phyloP scores from a whole-genome alignment of 176 grass and related monocot genomes.

The Paspalum notatum region DNA sequence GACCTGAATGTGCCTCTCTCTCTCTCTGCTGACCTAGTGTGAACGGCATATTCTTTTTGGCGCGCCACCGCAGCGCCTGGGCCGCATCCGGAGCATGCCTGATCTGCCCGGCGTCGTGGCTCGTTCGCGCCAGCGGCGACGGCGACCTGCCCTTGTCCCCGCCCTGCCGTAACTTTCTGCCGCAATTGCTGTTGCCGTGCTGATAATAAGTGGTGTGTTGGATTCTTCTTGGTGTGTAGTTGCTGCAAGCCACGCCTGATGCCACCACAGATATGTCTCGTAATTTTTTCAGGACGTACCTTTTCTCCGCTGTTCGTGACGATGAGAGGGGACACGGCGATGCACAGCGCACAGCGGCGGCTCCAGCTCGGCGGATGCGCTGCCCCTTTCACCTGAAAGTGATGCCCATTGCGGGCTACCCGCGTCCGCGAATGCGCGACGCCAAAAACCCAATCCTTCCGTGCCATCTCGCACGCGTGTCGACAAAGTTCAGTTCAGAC shows the following conservation, averaged over 20 bases:
- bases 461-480: neutral
- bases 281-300: too few relatives aligned
- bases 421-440: neutral
- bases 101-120: slow-evolving; percentile 5
- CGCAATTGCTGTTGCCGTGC: neutral
- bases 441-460: neutral
- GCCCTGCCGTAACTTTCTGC: slow-evolving; percentile 31
- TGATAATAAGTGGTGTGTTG: neutral
- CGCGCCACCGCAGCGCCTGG: neutral
- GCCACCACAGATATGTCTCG: too few relatives aligned
- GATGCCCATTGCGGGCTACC: slow-evolving; percentile 20
- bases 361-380: slow-evolving; percentile 1
- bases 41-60: slow-evolving; percentile 34
- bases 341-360: neutral
- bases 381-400: slow-evolving; percentile 9
- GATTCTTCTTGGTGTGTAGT: slow-evolving; percentile 6
- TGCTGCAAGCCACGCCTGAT: slow-evolving; percentile 12
- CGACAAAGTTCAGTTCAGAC: slow-evolving; percentile 11
- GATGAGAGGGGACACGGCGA: neutral
- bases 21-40: slow-evolving; percentile 33
- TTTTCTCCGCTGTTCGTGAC: neutral
- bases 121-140: neutral
- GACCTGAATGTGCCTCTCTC: neutral
- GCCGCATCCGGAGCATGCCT: neutral
- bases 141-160: neutral